Evolutionary conservation across 176 grass and related monocot species (phyloP), one percentile per base, ranked within the genome.

Genomic region (Aegilops speltoides): DNA sequence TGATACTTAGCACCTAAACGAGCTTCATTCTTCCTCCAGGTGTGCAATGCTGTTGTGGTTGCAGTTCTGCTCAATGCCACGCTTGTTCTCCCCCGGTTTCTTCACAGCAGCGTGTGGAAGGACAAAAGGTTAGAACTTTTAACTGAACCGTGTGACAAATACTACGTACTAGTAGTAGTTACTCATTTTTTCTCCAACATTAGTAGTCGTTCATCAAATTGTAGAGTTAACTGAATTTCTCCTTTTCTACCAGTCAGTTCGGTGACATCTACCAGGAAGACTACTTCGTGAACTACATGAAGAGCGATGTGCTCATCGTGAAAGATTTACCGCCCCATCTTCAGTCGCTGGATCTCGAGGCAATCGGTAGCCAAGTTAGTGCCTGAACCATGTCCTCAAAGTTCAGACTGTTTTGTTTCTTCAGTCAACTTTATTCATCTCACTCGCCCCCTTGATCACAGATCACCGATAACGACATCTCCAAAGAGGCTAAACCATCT

Each of bases 251-350:
- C 91, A 98, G 97, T 62, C 94, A 96, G 88, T 96, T 98, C 54
- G 91, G 93, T 78, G 97, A 96, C 82, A 98, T 98, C 70, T 98
- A 98, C 78, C 92, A 96, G 62, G 90, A 98, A 79, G 92, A 96
- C 29, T 96, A 94, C 88, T 98, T 98, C 41, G 13, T 98, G 37
- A 89, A 91, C 57, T 96, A 94, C 88, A 91, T 98, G 72, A 98
- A 91, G 85, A 73, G 81, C 24, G 97, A 98, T 13, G 94, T 98
- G 64, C 78, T 72, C 33, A 93, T 98, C 46, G 86, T 96, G 67
- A 96, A 96, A 86, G 88, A 98, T 71, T 80, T 98, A 10, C 97
- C 93, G 8, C 52, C 79, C 29, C 94, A 91, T 37, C 97, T 98
- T 14, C 90, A 83, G 67, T 85, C 75, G 14, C 57, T 94, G 59